Base-by-base conservation (phyloP, 2,329 filamentous ascomycete genomes). In the Penicillium sp. region DNA sequence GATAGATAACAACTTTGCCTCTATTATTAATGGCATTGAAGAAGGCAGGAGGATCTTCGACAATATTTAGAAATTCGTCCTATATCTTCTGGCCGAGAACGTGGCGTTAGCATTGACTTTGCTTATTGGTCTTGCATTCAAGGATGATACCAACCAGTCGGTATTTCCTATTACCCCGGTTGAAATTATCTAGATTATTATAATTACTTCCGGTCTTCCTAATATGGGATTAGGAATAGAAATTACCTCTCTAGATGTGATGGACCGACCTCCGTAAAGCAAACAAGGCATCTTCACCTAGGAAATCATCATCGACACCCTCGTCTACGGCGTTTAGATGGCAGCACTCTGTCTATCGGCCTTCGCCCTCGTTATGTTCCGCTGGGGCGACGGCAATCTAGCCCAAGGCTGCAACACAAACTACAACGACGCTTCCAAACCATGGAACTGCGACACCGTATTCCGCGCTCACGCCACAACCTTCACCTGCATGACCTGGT, bases 101-200 rank as follows among this genome's bases (percentile, higher is more conserved):
- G 85, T 94, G 35, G 88, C 86, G 27, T 86, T 94, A 63, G 89
- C 90, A 6, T 83, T 87, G 51, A 83, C 88, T 1, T 75, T 95
- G 13, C 81, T 95, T 22, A 83, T 89, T 31, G 89, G 89, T 43
- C 80, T 95, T 3, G 85, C 77, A 0, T 94, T 95, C 72, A 86
- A 89, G 60, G 89, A 95, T 62, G 56, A 69, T 2, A 72, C 75
- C 8, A 77, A 80, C 7, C 77, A 87, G 50, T 93, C 88, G 0
- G 88, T 95, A 7, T 95, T 94, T 67, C 89, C 89, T 4, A 80
- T 95, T 36, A 82, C 87, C 0, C 88, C 89, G 0, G 81, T 95
- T 9, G 84, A 95, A 59, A 91, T 95, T 52, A 79, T 95, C 49
- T 95, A 88, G 89, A 88, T 95, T 66, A 95, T 95, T 69, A 91